Evolutionary conservation across 768 basidiomycete species (phyloP), one percentile per base, ranked within the genome.

Genomic region (Suillus cothurnatus): DNA sequence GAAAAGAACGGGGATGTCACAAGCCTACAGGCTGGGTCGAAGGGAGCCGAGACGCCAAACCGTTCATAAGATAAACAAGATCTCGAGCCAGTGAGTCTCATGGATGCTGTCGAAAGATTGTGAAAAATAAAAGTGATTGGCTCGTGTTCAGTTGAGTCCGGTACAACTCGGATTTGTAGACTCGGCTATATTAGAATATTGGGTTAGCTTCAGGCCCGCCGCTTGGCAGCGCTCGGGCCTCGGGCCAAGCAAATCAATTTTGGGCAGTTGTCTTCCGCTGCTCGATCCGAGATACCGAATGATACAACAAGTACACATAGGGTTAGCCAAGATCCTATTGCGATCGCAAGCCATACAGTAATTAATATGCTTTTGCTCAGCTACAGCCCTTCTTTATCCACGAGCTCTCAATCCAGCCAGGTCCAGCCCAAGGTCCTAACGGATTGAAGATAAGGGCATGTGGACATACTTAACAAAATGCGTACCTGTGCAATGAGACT

Each of bases 401-500:
- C 52, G 4, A 39, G 23, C 34, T 38, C 34, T 52, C 36, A 52
- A 9, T 28, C 26, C 17, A 39, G 45, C n/a, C 41, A 49, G 26
- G 34, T 50, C 39, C 57, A 60, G 11, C 19, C 64, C 69, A 45
- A 77, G 69, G 67, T 77, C 76, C 76, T 77, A 11, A 23, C 28
- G 11, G 7, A 58, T 34, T 14, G n/a, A 26, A 19, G 39, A 28
- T 59, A 45, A 26, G 32, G n/a, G 7, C 34, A 17, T 17, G 8
- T 12, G n/a, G 28, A 66, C 53, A 65, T 26, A 4, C 34, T 14
- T 28, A 39, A 32, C 15, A 53, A 28, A 50, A 34, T 63, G 26
- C 74, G 2, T 65, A 82, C 85, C 81, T 83, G 82, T 64, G 82
- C 82, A 62, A 86, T 82, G 43, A 86, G 65, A 71, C 76, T 79